Evolutionary conservation across 73 alveolate genomes (phyloP), one percentile per base, ranked within the genome.

Genomic region (Stentor coeruleus): DNA sequence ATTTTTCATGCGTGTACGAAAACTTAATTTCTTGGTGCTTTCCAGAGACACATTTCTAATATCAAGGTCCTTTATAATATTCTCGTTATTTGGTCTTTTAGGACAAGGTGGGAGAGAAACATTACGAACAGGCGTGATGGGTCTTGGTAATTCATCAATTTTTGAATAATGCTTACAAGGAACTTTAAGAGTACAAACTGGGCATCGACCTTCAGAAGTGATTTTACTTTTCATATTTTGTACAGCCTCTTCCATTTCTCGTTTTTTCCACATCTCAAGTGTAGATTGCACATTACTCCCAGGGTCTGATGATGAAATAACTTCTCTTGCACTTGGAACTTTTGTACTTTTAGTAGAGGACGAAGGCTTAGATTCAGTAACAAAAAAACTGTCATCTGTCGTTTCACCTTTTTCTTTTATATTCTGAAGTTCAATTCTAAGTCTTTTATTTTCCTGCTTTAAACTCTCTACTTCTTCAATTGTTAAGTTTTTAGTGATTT

Each of bases 391-490:
- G 33, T 66, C 37, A 20, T 66, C 79, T 26, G 79, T 66, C 28
- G 73, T 20, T 0, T 66, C 79, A 49, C 66, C 28, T 15, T 11
- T 66, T 66, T 66, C 40, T 15, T 33, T 20, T 28, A 66, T 11
- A 66, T 20, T 66, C 58, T 75, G 83, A n/a, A 92, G 82, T 77
- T 90, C 94, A 35, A 87, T 58, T 59, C 90, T 87, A 89, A 92
- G 85, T 3, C 88, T 82, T 75, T 93, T 92, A 85, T 92, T 92
- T 89, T 92, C 98, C 60, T 87, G 39, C 82, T 87, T 92, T 77
- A 92, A 79, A 58, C 82, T 42, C 74, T 92, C 96, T 1, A 92
- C 87, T 33, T 90, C 92, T 15, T 91, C 74, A 35, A 76, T 83
- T 59, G 77, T 59, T 33, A 90, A 39, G 37, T 66, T 31, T 66